phyloP scores from a whole-genome alignment of 2,329 filamentous ascomycete genomes.

The Claviceps sp. region DNA sequence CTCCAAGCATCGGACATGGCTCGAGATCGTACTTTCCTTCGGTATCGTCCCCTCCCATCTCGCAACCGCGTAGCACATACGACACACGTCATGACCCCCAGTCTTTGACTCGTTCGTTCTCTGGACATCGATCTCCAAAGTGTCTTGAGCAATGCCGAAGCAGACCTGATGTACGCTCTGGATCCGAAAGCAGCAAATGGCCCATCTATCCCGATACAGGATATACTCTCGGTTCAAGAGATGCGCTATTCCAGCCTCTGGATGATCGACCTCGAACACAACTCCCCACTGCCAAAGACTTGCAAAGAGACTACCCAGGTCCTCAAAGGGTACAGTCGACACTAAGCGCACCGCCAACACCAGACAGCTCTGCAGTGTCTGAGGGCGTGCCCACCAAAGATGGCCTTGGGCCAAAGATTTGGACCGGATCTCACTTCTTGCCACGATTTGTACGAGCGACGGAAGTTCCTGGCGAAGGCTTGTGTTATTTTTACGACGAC shows the following conservation, averaged over 20 bases:
- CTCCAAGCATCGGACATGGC: constrained; percentile 23
- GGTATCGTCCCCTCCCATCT: constrained; percentile 20
- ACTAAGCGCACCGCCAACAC: constrained; percentile 16
- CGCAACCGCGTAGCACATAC: constrained; percentile 32
- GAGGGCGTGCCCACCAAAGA: constrained; percentile 41
- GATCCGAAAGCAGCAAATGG: constrained; percentile 26
- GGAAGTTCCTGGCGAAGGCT: constrained; percentile 62
- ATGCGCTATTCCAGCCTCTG: constrained; percentile 20
- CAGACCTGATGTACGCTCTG: constrained; percentile 22
- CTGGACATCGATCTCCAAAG: constrained; percentile 32
- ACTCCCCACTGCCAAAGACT: constrained; percentile 23
- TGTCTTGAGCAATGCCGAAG: constrained; percentile 25
- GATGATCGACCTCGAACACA: constrained; percentile 23
- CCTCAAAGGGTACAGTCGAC: constrained; percentile 13
- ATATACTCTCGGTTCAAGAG: constrained; percentile 31
- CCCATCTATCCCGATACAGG: constrained; percentile 25
- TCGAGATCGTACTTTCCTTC: constrained; percentile 36
- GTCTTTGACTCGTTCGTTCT: constrained; percentile 20
- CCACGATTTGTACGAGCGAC: constrained; percentile 51
- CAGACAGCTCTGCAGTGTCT: constrained; percentile 17
- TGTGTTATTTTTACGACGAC: constrained; percentile 80
- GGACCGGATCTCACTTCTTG: constrained; percentile 54
- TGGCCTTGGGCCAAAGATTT: constrained; percentile 52
- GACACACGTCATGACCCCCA: constrained; percentile 32
- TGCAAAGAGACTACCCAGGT: constrained; percentile 14